Evolutionary conservation across 2,329 filamentous ascomycete genomes (phyloP).

Genomic region (Paecilomyces fulvus): DNA sequence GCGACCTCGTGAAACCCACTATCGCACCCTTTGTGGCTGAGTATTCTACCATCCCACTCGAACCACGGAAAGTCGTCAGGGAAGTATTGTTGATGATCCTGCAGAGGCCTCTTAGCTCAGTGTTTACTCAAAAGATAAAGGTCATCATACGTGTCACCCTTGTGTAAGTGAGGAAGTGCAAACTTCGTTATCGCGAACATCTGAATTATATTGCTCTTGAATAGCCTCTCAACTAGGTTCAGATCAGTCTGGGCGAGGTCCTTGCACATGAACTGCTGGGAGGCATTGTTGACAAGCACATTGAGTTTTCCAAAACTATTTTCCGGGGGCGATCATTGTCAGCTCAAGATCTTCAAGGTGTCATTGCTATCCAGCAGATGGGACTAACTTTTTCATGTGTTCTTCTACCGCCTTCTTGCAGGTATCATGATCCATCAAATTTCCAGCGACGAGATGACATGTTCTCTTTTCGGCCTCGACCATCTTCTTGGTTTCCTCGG

Average conservation of each 20-base stretch:
- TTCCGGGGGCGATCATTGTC: neutral
- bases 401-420: conserved; percentile 46
- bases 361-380: neutral
- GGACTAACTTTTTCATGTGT: conserved; percentile 41
- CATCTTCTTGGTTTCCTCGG: conserved; percentile 44
- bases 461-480: conserved; percentile 44
- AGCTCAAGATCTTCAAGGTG: neutral
- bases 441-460: conserved; percentile 41
- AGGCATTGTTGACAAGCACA: conserved; percentile 53
- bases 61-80: conserved; percentile 47
- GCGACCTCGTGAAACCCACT: conserved; percentile 45
- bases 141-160: conserved; percentile 36
- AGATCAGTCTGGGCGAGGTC: conserved; percentile 49
- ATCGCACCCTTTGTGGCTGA: conserved; percentile 52
- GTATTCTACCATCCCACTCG: conserved; percentile 46
- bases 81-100: conserved; percentile 52
- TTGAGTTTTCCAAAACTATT: conserved; percentile 35
- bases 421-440: conserved; percentile 43
- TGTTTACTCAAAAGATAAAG: neutral
- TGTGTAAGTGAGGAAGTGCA: conserved; percentile 47
- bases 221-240: conserved; percentile 47
- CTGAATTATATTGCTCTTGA: conserved; percentile 49
- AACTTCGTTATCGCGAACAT: conserved; percentile 55
- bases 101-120: neutral
- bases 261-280: conserved; percentile 47